Conservation (phyloP, 176 grass and related monocot species). For the Aegilops sharonensis region DNA sequence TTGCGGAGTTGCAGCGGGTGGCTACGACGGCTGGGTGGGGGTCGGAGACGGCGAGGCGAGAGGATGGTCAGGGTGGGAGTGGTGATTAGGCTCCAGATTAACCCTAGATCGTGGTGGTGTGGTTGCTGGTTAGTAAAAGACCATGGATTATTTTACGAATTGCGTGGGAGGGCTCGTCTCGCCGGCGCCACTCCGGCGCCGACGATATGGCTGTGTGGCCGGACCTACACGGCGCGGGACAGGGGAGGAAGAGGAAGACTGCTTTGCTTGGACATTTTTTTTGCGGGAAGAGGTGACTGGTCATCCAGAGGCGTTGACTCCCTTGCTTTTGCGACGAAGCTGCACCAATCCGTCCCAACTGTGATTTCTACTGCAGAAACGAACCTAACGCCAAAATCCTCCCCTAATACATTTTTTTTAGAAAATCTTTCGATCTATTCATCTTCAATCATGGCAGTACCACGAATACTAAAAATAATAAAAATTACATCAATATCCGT, state of each 20-base stretch:
- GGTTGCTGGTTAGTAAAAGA: neutral
- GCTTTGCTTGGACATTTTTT: neutral
- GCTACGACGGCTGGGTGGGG: neutral
- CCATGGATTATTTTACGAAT: neutral
- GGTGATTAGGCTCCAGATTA: neutral
- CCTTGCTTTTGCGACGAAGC: no score
- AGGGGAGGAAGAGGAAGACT: neutral
- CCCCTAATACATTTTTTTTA: no score
- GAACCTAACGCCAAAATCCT: no score
- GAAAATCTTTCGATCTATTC: no score
- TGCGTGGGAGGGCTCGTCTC: neutral
- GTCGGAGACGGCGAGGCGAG: neutral
- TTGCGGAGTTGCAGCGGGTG: neutral
- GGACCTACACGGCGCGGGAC: neutral
- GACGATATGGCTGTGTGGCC: neutral
- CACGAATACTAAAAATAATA: no score
- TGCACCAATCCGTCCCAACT: no score
- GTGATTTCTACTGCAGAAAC: no score
- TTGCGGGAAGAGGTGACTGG: no score
- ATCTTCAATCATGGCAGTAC: no score
- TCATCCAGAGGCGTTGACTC: no score
- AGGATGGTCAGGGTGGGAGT: neutral
- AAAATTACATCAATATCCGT: no score
- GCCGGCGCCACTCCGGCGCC: neutral
- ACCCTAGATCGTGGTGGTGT: neutral